Base-by-base conservation (phyloP, 2,329 filamentous ascomycete genomes). In the Aspergillus aculeatinus region DNA sequence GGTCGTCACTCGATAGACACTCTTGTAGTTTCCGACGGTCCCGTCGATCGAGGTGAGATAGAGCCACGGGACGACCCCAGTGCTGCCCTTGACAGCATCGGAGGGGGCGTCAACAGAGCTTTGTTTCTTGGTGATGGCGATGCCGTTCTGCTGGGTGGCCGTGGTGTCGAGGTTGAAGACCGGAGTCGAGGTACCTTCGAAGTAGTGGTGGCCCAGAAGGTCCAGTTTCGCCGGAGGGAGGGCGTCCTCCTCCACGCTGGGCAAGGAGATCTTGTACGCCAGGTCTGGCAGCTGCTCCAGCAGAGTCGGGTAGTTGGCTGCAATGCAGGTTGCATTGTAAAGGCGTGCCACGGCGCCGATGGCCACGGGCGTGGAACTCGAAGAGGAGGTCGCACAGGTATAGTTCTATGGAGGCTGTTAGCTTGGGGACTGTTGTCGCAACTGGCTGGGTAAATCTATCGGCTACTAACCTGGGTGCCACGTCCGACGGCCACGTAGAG, bases 241-340 rank as follows among this genome's bases (percentile, higher is more conserved):
- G 42, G 79, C 74, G 52, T 68, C 69, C 48, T 66, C 63, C 6
- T 72, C 72, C 39, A 67, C 66, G 12, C 61, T 58, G 6, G 79
- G 81, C 48, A 88, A 79, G 70, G 86, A 80, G 71, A 90, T 89
- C 70, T 86, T 82, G 58, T 96, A 83, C 1, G 89, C 86, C 59
- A 92, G 84, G 61, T 80, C 80, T 3, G 91, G 87, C 21, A 96
- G 82, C 58, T 82, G 75, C 63, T 81, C 72, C 48, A 93, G 80
- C 16, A 95, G 80, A 57, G 87, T 83, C 0, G 91, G 88, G 68
- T 87, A 87, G 66, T 85, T 80, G 48, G 89, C 83, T 6, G 89
- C 89, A 35, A 94, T 76, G 78, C 94, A 97, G 67, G 87, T 90
- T 60, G 88, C 90, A 77, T 97, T 92, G 87, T 90, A 97, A 68